A percentile compares a stretch with the other conserved stretches of the same genome.
These are phyloP conservation scores for Geotrichum aggregatum DNA, from an alignment of 1,139 yeast species.

Conservation along the genomic window DNA sequence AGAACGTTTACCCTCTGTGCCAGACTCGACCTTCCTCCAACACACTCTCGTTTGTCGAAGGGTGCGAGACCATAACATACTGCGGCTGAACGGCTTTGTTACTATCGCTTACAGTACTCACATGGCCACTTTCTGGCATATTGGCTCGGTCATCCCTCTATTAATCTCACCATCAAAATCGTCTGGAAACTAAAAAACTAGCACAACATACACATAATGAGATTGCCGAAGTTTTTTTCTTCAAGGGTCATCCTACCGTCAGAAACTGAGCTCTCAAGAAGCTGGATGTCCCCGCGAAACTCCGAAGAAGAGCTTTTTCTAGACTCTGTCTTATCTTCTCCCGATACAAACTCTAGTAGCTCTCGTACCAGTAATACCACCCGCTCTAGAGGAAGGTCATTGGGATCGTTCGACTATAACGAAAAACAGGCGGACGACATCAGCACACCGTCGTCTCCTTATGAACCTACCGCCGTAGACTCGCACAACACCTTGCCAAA, in stretches of 20 bases:
- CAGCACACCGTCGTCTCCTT: neutral
- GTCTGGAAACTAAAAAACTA: no score
- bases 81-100: no score
- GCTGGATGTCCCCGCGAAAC: neutral
- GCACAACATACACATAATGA: slow-evolving; percentile 46
- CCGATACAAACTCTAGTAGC: slow-evolving; percentile 9
- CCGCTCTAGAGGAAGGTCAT: slow-evolving; percentile 15
- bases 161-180: no score
- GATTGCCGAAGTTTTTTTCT: slow-evolving; percentile 34
- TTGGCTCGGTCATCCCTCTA: no score
- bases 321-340: slow-evolving; percentile 1
- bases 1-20: no score
- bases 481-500: neutral
- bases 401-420: slow-evolving; percentile 15
- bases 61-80: no score
- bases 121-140: slow-evolving; percentile 57
- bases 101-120: slow-evolving; percentile 39
- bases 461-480: slow-evolving; percentile 1
- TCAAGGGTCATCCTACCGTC: slow-evolving; percentile 21
- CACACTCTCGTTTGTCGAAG: no score
- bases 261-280: slow-evolving; percentile 13
- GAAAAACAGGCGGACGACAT: slow-evolving; percentile 10
- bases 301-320: slow-evolving; percentile 13
- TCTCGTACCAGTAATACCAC: slow-evolving; percentile 10
- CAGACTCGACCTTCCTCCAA: no score